These are phyloP conservation scores for Phyllosticta paracitricarpa DNA, from an alignment of 2,329 filamentous ascomycete genomes.

Conservation along the genomic window DNA sequence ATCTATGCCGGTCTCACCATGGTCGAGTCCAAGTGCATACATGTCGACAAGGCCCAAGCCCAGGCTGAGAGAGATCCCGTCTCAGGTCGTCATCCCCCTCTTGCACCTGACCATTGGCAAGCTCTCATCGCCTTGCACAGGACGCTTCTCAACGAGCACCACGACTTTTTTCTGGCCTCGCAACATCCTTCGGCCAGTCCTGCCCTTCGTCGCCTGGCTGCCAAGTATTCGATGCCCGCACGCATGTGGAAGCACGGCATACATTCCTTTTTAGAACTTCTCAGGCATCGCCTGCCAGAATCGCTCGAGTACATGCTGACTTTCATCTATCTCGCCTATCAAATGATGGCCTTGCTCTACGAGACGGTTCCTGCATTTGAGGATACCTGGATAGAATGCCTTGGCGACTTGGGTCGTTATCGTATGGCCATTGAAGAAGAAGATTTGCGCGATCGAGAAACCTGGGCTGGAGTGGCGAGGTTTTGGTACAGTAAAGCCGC, in stretches of 20 bases:
- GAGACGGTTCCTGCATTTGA: conserved; percentile 77
- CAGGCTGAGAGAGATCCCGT: conserved; percentile 42
- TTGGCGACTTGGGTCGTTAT: conserved; percentile 78
- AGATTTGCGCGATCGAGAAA: conserved; percentile 62
- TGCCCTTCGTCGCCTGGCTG: conserved; percentile 57
- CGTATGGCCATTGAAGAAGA: conserved; percentile 87
- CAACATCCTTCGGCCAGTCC: conserved; percentile 73
- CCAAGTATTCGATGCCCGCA: conserved; percentile 83
- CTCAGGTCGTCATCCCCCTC: conserved; percentile 30
- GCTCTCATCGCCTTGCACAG: conserved; percentile 72
- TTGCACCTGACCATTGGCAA: conserved; percentile 67
- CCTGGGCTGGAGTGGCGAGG: conserved; percentile 69
- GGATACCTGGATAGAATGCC: conserved; percentile 87
- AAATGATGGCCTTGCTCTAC: conserved; percentile 77
- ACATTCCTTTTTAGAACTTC: conserved; percentile 68
- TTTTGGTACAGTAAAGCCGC: conserved; percentile 81
- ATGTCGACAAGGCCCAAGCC: conserved; percentile 59
- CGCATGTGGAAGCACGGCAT: conserved; percentile 94
- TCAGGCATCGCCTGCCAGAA: conserved; percentile 55
- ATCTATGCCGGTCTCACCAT: conserved; percentile 78
- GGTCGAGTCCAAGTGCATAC: conserved; percentile 80
- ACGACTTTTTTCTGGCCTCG: conserved; percentile 62
- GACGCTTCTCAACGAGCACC: conserved; percentile 63
- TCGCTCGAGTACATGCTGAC: conserved; percentile 82
- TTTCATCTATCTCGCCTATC: conserved; percentile 83